A percentile compares a stretch with the other conserved stretches of the same genome.
Conservation (phyloP, 2,329 filamentous ascomycete species). For the Alternaria burnsii region DNA sequence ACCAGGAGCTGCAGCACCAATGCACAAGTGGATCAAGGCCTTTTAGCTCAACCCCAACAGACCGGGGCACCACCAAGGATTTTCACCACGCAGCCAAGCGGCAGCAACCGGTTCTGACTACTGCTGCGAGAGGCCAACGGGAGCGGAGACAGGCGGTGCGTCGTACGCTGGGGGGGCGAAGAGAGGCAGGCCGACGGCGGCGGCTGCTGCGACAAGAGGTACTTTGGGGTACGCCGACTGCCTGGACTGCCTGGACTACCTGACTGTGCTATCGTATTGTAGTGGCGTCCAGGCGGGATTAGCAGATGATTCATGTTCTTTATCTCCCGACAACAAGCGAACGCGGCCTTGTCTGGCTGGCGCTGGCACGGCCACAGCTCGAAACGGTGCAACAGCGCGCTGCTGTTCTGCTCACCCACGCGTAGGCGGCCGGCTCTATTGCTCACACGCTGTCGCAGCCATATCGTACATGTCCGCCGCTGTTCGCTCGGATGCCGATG, state of each 20-base stretch:
- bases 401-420: constrained; percentile 8
- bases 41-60: constrained; percentile 44
- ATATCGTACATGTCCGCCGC: constrained; percentile 10
- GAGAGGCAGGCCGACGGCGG: constrained; percentile 24
- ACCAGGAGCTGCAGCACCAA: constrained; percentile 32
- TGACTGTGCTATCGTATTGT: not conserved
- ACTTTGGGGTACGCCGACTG: constrained; percentile 18
- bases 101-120: constrained; percentile 37
- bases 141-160: constrained; percentile 20
- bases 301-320: constrained; percentile 15
- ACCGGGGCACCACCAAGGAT: constrained; percentile 42
- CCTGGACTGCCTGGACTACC: not conserved
- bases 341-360: constrained; percentile 24
- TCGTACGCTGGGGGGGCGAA: constrained; percentile 11
- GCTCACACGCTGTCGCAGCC: constrained; percentile 6
- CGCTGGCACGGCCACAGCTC: constrained; percentile 30
- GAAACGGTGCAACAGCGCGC: constrained; percentile 35
- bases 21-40: constrained; percentile 36
- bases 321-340: constrained; percentile 31
- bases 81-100: constrained; percentile 38
- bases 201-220: constrained; percentile 26
- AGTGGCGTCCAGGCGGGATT: constrained; percentile 8
- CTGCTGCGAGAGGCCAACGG: constrained; percentile 13
- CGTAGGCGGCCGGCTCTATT: constrained; percentile 16
- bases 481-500: constrained; percentile 18